A percentile compares a stretch with the other conserved stretches of the same genome.
Conservation (phyloP, 2,329 filamentous ascomycete species). For the Blastomyces percursus region DNA sequence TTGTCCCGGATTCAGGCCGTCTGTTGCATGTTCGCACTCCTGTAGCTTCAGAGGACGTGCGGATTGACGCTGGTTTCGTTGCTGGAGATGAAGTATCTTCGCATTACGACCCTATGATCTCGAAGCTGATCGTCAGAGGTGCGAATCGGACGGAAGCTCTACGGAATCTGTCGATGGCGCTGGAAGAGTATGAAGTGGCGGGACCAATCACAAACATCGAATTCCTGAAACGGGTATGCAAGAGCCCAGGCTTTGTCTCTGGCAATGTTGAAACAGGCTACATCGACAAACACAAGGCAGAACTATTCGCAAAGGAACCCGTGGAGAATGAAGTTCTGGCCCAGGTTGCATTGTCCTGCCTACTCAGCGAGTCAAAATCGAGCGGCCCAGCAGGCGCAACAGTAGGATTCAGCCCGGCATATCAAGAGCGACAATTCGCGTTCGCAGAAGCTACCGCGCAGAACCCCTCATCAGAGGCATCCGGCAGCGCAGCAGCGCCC, state of each 20-base stretch:
- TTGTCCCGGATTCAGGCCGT: conserved; percentile 85
- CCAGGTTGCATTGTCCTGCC: conserved; percentile 72
- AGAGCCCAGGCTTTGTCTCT: conserved; percentile 66
- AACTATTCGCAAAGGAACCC: conserved; percentile 57
- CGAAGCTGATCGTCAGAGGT: conserved; percentile 87
- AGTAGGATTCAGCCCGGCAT: conserved; percentile 51
- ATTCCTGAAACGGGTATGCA: conserved; percentile 81
- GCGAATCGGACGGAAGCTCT: conserved; percentile 68
- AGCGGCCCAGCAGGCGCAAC: conserved; percentile 21
- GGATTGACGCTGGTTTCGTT: conserved; percentile 88
- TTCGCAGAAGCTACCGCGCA: conserved; percentile 38
- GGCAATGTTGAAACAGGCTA: conserved; percentile 94
- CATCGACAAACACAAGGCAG: conserved; percentile 74
- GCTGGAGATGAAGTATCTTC: conserved; percentile 86
- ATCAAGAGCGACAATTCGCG: conserved; percentile 53
- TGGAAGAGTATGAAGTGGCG: conserved; percentile 84
- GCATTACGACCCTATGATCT: conserved; percentile 97
- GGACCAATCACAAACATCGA: conserved; percentile 93
- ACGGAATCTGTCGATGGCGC: conserved; percentile 64
- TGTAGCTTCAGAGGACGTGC: conserved; percentile 55
- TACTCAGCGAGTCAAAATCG: conserved; percentile 39
- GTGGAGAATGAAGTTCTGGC: conserved; percentile 65
- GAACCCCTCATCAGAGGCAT: conserved; percentile 29
- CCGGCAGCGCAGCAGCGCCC: conserved; percentile 22
- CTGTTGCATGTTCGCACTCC: conserved; percentile 75